Conservation (phyloP, 163 green algal species). For the Chloromonas sp. region DNA sequence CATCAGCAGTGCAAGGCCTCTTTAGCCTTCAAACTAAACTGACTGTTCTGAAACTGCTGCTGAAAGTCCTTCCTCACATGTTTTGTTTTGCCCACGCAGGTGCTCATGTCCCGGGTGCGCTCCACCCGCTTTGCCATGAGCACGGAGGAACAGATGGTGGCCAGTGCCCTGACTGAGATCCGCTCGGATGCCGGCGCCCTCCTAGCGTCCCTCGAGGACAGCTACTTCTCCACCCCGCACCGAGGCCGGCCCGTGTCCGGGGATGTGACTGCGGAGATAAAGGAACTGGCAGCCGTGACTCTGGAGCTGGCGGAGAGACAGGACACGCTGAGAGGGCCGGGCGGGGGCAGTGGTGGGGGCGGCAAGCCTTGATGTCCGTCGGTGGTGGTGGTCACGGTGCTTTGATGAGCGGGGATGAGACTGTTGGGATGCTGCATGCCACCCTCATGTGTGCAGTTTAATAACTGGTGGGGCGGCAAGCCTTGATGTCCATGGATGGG, state of each 20-base stretch:
- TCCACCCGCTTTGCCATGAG: not conserved
- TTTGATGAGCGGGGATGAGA: too few species aligned
- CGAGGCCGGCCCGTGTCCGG: slow-evolving; percentile 1
- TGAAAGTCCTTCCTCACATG: too few species aligned
- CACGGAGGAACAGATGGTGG: not conserved
- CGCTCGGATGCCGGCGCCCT: not conserved
- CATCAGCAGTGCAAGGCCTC: not conserved
- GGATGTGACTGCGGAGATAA: not conserved
- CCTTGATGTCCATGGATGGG: too few species aligned
- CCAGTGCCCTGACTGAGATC: not conserved
- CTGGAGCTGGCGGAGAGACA: not conserved
- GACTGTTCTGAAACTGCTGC: too few species aligned
- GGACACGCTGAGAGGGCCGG: not conserved
- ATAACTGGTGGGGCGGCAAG: too few species aligned
- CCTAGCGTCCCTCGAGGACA: not conserved
- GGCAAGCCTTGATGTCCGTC: too few species aligned
- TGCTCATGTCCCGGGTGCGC: not conserved
- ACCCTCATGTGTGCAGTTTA: too few species aligned
- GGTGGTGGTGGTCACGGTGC: too few species aligned
- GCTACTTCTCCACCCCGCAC: slow-evolving; percentile 3
- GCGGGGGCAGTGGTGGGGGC: too few species aligned
- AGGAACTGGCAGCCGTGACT: slow-evolving; percentile 5
- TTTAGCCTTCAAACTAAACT: too few species aligned
- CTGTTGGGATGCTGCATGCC: too few species aligned
- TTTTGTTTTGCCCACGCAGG: not conserved